Evolutionary conservation across 768 basidiomycete species (phyloP).

Genomic region (Lentinula boryana): DNA sequence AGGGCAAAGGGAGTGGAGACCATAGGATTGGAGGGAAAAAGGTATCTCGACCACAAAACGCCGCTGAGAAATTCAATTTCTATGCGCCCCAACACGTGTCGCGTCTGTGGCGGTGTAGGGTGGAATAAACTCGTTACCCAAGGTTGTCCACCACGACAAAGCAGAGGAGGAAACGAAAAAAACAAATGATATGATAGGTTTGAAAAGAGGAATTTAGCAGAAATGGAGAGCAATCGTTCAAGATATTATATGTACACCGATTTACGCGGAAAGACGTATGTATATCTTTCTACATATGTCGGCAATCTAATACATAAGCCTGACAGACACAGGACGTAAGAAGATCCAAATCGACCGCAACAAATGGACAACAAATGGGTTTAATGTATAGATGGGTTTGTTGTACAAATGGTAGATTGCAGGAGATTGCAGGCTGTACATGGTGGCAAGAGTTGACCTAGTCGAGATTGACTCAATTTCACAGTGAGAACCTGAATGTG

Average conservation of each 20-base stretch:
- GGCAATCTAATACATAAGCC: neutral
- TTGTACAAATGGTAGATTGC: no score
- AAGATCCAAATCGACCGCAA: neutral
- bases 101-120: neutral
- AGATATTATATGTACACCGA: neutral
- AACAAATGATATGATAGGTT: no score
- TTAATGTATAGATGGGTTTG: no score
- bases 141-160: neutral
- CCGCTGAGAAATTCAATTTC: neutral
- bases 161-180: neutral
- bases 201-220: no score
- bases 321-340: neutral
- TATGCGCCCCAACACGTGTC: neutral
- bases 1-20: neutral
- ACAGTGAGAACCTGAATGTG: no score
- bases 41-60: neutral
- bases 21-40: neutral
- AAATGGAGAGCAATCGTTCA: neutral
- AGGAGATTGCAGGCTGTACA: no score
- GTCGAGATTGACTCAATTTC: no score
- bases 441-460: no score
- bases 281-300: neutral
- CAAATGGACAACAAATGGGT: neutral
- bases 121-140: neutral
- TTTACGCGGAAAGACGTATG: neutral